phyloP scores from a whole-genome alignment of 2,329 filamentous ascomycete species.

The Penicillium italicum region DNA sequence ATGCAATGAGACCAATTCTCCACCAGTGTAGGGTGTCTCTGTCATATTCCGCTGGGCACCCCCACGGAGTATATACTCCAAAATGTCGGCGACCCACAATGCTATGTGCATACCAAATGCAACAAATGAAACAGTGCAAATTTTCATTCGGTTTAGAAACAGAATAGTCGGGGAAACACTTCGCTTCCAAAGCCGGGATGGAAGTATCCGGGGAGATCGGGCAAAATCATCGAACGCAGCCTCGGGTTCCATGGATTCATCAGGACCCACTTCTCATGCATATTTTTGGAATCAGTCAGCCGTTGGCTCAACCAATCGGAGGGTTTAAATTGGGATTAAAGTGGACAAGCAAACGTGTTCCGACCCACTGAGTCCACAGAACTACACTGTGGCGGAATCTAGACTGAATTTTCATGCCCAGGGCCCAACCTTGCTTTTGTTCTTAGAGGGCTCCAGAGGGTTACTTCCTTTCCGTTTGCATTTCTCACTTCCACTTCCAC shows the following conservation, averaged over 20 bases:
- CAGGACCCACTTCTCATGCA: constrained; percentile 1
- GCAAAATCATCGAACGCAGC: constrained; percentile 6
- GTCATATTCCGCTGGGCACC: neutral
- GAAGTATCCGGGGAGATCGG: constrained; percentile 10
- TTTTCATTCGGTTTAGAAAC: neutral
- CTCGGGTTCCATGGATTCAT: neutral
- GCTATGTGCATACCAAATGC: neutral
- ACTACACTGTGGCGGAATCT: constrained; percentile 21
- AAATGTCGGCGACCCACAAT: neutral
- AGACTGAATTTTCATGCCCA: constrained; percentile 12
- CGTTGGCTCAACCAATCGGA: neutral
- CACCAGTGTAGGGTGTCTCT: neutral
- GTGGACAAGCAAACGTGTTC: constrained; percentile 23
- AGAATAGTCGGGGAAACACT: neutral
- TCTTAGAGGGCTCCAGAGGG: constrained; percentile 5
- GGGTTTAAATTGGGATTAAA: neutral
- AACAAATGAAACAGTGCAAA: neutral
- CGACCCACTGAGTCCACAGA: constrained; percentile 16
- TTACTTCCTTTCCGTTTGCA: constrained; percentile 14
- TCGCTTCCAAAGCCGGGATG: neutral
- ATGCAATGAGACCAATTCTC: neutral
- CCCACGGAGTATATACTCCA: neutral
- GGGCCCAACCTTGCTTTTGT: constrained; percentile 2
- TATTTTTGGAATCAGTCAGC: constrained; percentile 7
- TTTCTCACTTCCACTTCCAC: neutral